phyloP scores from a whole-genome alignment of 2,329 filamentous ascomycete genomes.

The Bipolaris gigantea region DNA sequence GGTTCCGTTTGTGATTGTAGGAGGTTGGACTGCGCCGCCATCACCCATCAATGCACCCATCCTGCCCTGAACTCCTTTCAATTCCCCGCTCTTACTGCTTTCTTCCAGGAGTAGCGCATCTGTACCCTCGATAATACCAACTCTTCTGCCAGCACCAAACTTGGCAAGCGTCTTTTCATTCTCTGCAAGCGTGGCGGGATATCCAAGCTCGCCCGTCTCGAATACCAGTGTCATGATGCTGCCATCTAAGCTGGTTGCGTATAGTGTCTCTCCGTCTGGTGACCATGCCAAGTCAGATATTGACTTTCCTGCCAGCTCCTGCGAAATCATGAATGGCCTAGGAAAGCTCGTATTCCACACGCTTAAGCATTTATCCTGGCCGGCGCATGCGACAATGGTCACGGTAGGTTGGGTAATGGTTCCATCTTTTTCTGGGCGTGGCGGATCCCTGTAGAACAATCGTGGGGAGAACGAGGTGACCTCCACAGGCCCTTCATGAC shows the following conservation, averaged over 20 bases:
- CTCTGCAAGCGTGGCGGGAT: constrained; percentile 80
- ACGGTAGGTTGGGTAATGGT: constrained; percentile 60
- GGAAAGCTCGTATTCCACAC: constrained; percentile 98
- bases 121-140: constrained; percentile 90
- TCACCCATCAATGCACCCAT: constrained; percentile 99
- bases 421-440: constrained; percentile 54
- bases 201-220: constrained; percentile 83
- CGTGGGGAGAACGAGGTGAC: constrained; percentile 96
- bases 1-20: constrained; percentile 59
- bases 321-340: constrained; percentile 83
- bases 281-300: constrained; percentile 95
- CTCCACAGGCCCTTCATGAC: constrained; percentile 94
- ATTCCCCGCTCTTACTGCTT: constrained; percentile 86
- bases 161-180: constrained; percentile 93
- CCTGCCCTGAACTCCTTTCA: constrained; percentile 84
- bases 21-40: constrained; percentile 49
- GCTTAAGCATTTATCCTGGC: constrained; percentile 93
- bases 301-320: constrained; percentile 86
- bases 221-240: constrained; percentile 82
- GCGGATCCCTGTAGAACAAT: constrained; percentile 75
- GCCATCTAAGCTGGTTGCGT: constrained; percentile 84
- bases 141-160: constrained; percentile 84
- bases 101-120: constrained; percentile 87
- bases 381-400: constrained; percentile 94
- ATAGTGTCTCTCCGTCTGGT: constrained; percentile 85